phyloP scores from a whole-genome alignment of 345 rosid genomes.

The Linum tenue region DNA sequence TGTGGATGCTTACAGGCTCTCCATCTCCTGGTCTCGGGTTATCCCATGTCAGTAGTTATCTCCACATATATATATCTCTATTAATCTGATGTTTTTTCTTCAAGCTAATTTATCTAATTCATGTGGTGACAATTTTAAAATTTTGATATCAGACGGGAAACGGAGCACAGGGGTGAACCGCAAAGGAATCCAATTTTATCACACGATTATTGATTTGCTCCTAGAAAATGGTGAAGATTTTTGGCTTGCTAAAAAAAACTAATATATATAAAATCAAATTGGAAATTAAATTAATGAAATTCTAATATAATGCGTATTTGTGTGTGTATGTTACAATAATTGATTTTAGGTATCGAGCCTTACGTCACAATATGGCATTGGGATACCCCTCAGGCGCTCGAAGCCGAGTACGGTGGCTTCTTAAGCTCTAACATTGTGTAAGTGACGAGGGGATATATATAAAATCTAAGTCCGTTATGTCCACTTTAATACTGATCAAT shows the following conservation, averaged over 20 bases:
- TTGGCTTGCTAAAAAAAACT: too few species aligned
- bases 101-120: too few species aligned
- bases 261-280: too few species aligned
- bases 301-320: too few species aligned
- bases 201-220: slow-evolving; percentile 5
- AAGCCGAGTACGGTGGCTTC: slow-evolving; percentile 8
- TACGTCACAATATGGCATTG: not conserved
- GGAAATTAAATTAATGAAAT: too few species aligned
- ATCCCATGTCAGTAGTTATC: not conserved
- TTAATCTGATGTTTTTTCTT: not conserved
- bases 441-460: not conserved
- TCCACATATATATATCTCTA: too few species aligned
- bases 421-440: slow-evolving; percentile 8
- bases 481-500: too few species aligned
- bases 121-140: too few species aligned
- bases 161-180: not conserved
- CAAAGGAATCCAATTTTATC: slow-evolving; percentile 7
- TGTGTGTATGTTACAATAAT: too few species aligned
- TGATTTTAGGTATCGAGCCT: too few species aligned
- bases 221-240: not conserved
- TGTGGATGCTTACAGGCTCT: too few species aligned
- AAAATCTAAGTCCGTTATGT: too few species aligned
- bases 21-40: slow-evolving; percentile 11
- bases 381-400: not conserved
- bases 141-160: not conserved